phyloP scores from a whole-genome alignment of 805 yeast genomes.

The Candida corydali region DNA sequence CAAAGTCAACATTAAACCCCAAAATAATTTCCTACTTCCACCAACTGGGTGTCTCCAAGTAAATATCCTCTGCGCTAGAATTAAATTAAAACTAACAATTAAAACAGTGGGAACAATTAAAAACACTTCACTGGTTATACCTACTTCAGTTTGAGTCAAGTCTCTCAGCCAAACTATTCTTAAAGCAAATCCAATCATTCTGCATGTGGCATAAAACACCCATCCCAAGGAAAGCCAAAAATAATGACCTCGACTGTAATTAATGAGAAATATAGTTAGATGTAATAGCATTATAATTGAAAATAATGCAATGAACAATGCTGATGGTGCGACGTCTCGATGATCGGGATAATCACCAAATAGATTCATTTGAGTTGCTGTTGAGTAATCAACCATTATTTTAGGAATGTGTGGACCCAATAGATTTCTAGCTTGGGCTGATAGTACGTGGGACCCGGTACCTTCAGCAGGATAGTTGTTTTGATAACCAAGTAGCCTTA shows the following conservation, averaged over 20 bases:
- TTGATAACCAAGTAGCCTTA: slow-evolving; percentile 24
- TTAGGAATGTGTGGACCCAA: slow-evolving; percentile 39
- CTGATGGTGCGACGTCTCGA: slow-evolving; percentile 56
- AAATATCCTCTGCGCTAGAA: slow-evolving; percentile 67
- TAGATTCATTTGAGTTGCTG: slow-evolving; percentile 40
- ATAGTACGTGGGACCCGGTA: slow-evolving; percentile 23
- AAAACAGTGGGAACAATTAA: slow-evolving; percentile 55
- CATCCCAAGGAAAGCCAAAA: slow-evolving; percentile 55
- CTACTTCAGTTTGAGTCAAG: slow-evolving; percentile 41
- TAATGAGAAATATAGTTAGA: slow-evolving; percentile 41
- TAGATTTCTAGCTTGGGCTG: slow-evolving; percentile 26
- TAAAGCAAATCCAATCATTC: slow-evolving; percentile 56
- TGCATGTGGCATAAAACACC: slow-evolving; percentile 47
- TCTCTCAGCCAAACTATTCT: slow-evolving; percentile 60
- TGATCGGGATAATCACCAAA: slow-evolving; percentile 59
- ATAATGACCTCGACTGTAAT: slow-evolving; percentile 53
- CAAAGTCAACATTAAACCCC: slow-evolving; percentile 45
- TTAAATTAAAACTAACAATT: slow-evolving; percentile 55
- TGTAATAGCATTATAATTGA: slow-evolving; percentile 46
- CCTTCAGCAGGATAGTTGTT: slow-evolving; percentile 29
- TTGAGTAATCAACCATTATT: slow-evolving; percentile 31
- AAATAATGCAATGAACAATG: slow-evolving; percentile 53
- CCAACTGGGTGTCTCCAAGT: slow-evolving; percentile 76
- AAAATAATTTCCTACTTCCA: slow-evolving; percentile 51
- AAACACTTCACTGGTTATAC: slow-evolving; percentile 55